Base-by-base conservation (phyloP, 202 grass and related monocot genomes). In the Hordeum pubiflorum region DNA sequence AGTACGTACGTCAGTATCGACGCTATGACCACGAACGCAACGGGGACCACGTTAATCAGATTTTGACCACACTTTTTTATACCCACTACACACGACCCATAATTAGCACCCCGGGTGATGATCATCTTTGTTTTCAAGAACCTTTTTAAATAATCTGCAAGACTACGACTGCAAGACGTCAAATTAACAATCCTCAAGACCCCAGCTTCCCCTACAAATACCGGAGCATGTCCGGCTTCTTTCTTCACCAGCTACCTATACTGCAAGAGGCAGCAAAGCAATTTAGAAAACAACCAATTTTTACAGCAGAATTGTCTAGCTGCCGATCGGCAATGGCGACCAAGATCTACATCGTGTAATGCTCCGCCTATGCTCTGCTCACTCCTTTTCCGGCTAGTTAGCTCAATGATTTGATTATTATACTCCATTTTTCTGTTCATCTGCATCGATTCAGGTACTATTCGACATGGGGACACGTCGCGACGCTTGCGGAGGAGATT, bases 261-360 rank as follows among this genome's bases (percentile, higher is more conserved):
- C 11, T 68, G 13, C 67, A 69, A 70, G 22, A 5, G 22, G 12
- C 44, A 70, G 67, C 39, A 70, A 40, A 70, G 39, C 21, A 44
- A 44, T 70, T 46, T 40, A 26, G 1, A 1, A 17, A 12, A 24
- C 39, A 46, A 3, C 43, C 43, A 46, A 5, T 26, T 46, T 46
- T 46, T 46, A 46, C 43, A 2, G 66, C 5, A 24, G 20, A 70
- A 1, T 44, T 70, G 21, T 27, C 0, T 22, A 70, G 39, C 67
- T 17, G 14, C 11, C 43, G 43, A 46, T 46, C 67, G 24, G 24
- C 24, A 26, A 26, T 26, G 24, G 24, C 24, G 24, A 26, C 24
- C 24, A 26, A 26, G 24, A 72, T 72, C 69, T 72, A 72, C 69
- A 72, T 72, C 69, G 69, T 72, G 69, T 72, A 72, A 50, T 44